Conservation (phyloP, 441 rosid species). For the Brassica balearica region DNA sequence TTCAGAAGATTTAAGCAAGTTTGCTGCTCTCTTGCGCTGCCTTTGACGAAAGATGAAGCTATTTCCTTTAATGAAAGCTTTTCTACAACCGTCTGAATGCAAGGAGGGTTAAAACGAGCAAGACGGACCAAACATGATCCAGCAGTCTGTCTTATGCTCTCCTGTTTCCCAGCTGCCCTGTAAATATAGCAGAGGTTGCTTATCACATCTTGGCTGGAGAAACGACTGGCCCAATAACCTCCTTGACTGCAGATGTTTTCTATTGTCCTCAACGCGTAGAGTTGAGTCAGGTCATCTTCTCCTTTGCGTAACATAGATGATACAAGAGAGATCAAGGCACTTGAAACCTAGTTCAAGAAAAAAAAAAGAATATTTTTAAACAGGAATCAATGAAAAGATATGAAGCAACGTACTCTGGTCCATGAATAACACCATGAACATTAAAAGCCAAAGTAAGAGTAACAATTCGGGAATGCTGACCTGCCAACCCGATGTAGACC, state of each 20-base stretch:
- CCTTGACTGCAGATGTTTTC: constrained; percentile 98
- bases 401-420: constrained; percentile 9
- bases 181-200: constrained; percentile 86
- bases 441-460: constrained; percentile 21
- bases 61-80: constrained; percentile 82
- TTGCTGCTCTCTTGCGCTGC: constrained; percentile 93
- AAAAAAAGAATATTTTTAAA: too few species aligned
- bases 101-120: constrained; percentile 81
- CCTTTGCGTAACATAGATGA: constrained; percentile 93
- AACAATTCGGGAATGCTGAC: constrained; percentile 48
- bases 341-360: constrained; percentile 43
- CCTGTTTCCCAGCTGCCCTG: constrained; percentile 88
- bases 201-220: constrained; percentile 88
- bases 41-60: constrained; percentile 79
- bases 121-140: constrained; percentile 98
- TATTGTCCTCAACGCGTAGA: constrained; percentile 90
- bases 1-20: constrained; percentile 84
- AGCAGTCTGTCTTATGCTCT: constrained; percentile 91
- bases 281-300: constrained; percentile 94
- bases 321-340: constrained; percentile 88
- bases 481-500: constrained; percentile 85
- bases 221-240: constrained; percentile 80
- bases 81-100: constrained; percentile 75
- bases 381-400: neutral
- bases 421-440: neutral